phyloP scores from a whole-genome alignment of 2,329 filamentous ascomycete genomes.

The Penicillium digitatum region DNA sequence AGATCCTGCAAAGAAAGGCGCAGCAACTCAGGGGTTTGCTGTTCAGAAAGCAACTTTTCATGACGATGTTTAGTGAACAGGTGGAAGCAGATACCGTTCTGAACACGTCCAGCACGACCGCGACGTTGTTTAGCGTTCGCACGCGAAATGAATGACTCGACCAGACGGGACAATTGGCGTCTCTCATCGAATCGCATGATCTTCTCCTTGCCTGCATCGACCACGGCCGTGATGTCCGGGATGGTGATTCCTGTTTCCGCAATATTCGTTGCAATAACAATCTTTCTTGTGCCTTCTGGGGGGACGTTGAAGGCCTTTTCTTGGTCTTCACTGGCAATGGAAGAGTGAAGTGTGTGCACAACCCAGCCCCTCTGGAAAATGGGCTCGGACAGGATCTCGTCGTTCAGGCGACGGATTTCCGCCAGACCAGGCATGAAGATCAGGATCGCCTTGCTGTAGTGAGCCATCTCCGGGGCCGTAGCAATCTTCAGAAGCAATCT shows the following conservation, averaged over 20 bases:
- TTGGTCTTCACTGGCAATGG: constrained; percentile 93
- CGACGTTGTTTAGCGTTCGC: constrained; percentile 94
- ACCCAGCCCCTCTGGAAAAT: constrained; percentile 75
- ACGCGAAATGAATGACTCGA: constrained; percentile 91
- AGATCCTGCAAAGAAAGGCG: constrained; percentile 90
- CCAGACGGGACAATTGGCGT: constrained; percentile 80
- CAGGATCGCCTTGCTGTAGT: constrained; percentile 86
- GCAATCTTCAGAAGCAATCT: constrained; percentile 75
- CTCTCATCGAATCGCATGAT: constrained; percentile 95
- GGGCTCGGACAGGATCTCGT: constrained; percentile 73
- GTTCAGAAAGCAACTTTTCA: constrained; percentile 76
- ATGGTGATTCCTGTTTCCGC: constrained; percentile 98
- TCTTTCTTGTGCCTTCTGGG: constrained; percentile 77
- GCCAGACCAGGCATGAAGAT: constrained; percentile 92
- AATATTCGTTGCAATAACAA: constrained; percentile 96
- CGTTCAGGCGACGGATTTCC: constrained; percentile 84
- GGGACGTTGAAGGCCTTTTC: constrained; percentile 87
- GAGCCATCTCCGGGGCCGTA: constrained; percentile 59
- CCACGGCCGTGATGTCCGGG: constrained; percentile 92
- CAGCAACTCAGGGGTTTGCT: constrained; percentile 95
- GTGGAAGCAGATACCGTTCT: constrained; percentile 92
- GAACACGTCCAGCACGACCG: constrained; percentile 90
- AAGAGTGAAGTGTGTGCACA: constrained; percentile 86
- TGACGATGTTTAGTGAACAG: constrained; percentile 88
- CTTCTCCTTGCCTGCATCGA: constrained; percentile 94